These are phyloP conservation scores for Termitomyces sp. DNA, from an alignment of 768 basidiomycete genomes.

Conservation along the genomic window DNA sequence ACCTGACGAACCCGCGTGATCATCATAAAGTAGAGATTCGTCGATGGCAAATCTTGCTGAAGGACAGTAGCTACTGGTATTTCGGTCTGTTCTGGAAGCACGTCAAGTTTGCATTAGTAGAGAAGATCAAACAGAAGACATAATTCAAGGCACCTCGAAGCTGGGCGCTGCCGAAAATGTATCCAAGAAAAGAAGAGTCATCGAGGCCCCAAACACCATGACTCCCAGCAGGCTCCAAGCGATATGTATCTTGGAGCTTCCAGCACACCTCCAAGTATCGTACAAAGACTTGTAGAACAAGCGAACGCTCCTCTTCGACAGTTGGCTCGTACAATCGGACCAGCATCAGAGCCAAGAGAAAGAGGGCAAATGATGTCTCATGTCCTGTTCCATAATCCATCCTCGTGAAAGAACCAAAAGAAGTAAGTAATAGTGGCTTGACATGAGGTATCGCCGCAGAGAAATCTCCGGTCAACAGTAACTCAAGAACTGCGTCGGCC, in stretches of 20 bases:
- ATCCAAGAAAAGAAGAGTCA: conserved; percentile 85
- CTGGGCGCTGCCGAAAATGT: conserved; percentile 89
- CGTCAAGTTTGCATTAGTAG: conserved; percentile 11
- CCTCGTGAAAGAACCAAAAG: conserved; percentile 86
- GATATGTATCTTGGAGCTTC: conserved; percentile 83
- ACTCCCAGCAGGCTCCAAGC: conserved; percentile 92
- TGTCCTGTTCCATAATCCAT: conserved; percentile 98
- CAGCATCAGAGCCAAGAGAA: conserved; percentile 68
- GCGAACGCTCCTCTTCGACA: conserved; percentile 53
- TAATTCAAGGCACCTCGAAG: conserved; percentile 50
- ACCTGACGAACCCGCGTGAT: conserved; percentile 76
- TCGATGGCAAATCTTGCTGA: conserved; percentile 46
- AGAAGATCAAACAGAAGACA: not conserved
- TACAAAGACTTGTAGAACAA: conserved; percentile 58
- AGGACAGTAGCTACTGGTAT: conserved; percentile 65
- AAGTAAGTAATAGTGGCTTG: conserved; percentile 70
- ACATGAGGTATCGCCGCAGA: conserved; percentile 51
- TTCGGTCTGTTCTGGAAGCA: conserved; percentile 46
- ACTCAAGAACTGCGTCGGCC: conserved; percentile 42
- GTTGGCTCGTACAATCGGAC: conserved; percentile 56
- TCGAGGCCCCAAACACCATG: conserved; percentile 99
- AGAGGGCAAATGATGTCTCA: conserved; percentile 82
- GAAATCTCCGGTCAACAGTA: conserved; percentile 42
- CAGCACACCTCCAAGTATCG: conserved; percentile 82
- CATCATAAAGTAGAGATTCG: conserved; percentile 78